Conservation (phyloP, 148 eudicot species). For the Cornus suecica region DNA sequence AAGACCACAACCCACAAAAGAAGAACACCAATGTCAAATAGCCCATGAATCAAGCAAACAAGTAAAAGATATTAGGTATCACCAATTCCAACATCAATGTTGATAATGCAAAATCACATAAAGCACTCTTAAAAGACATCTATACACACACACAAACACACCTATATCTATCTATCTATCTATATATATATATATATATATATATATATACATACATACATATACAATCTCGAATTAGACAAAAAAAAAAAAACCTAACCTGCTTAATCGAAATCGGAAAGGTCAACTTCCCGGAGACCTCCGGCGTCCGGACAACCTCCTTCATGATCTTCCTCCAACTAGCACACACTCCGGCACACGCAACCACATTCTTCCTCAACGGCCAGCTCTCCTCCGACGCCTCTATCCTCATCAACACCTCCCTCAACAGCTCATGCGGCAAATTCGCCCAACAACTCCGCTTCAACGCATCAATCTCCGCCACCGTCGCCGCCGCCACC, state of each 20-base stretch:
- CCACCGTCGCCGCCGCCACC: slow-evolving; percentile 14
- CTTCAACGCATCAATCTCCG: slow-evolving; percentile 33
- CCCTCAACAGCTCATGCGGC: slow-evolving; percentile 72
- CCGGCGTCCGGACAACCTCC: slow-evolving; percentile 57
- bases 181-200: too few relatives aligned
- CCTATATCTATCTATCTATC: too few relatives aligned
- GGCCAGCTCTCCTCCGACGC: slow-evolving; percentile 60
- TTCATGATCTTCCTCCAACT: slow-evolving; percentile 60
- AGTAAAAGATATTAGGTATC: background rate
- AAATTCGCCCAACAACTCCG: slow-evolving; percentile 57
- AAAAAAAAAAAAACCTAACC: slow-evolving; percentile 28
- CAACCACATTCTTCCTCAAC: slow-evolving; percentile 40
- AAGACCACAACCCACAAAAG: too few relatives aligned
- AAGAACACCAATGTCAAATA: too few relatives aligned
- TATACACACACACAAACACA: too few relatives aligned
- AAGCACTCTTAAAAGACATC: too few relatives aligned
- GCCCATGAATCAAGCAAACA: background rate
- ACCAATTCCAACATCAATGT: background rate
- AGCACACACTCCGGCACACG: slow-evolving; percentile 61
- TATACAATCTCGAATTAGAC: background rate
- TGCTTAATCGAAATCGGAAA: slow-evolving; percentile 66
- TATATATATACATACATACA: too few relatives aligned
- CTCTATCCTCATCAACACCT: slow-evolving; percentile 64
- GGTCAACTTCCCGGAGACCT: slow-evolving; percentile 46
- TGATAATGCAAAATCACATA: background rate